phyloP scores from a whole-genome alignment of 176 grass and related monocot species.

The Dendrocalamus sinicus region DNA sequence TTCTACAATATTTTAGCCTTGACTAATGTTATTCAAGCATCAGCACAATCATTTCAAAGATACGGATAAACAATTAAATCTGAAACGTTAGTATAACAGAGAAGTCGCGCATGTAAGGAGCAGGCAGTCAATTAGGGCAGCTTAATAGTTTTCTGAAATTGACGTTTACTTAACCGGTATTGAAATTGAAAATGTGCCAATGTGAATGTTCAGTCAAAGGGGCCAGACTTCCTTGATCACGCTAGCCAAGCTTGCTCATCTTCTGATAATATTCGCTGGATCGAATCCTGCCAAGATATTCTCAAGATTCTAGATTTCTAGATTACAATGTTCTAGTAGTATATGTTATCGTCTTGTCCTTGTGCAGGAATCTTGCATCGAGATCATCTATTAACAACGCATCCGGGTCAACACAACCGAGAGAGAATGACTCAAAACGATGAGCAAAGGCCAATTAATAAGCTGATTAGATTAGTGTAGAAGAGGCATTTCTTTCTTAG shows the following conservation, averaged over 20 bases:
- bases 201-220: conserved; percentile 30
- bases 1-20: not conserved
- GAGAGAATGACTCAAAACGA: conserved; percentile 39
- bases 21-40: not conserved
- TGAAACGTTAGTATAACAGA: not conserved
- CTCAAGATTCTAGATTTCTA: conserved; percentile 46
- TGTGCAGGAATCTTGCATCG: conserved; percentile 50
- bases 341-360: conserved; percentile 44
- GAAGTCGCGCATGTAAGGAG: conserved; percentile 34
- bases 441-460: conserved; percentile 28
- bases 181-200: not conserved
- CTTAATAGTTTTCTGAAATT: conserved; percentile 10
- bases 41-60: conserved; percentile 8
- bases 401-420: conserved; percentile 21
- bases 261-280: conserved; percentile 11
- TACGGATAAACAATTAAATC: conserved; percentile 12
- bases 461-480: conserved; percentile 16
- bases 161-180: conserved; percentile 15
- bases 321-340: not conserved
- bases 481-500: conserved; percentile 47
- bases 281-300: conserved; percentile 48
- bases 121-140: conserved; percentile 16
- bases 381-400: conserved; percentile 45
- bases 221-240: conserved; percentile 33
- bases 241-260: not conserved